Conservation (phyloP, 108 stramenopile species). For the Poteriospumella lacustris region DNA sequence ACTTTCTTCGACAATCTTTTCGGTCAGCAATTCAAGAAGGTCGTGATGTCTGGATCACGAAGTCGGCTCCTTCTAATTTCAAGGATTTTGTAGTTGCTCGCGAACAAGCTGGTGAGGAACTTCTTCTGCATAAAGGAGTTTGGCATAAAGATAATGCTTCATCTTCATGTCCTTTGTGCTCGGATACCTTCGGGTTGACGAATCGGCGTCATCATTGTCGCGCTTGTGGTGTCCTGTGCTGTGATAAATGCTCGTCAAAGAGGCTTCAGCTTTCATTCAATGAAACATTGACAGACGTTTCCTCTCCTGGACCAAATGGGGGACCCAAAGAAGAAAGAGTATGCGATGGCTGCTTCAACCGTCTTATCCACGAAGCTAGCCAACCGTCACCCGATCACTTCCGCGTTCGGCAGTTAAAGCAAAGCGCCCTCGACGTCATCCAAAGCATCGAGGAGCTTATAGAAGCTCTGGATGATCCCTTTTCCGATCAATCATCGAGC, state of each 20-base stretch:
- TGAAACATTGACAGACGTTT: neutral
- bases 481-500: too few species aligned
- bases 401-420: constrained; percentile 4
- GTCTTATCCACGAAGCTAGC: neutral
- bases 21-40: constrained; percentile 11
- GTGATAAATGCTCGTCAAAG: constrained; percentile 17
- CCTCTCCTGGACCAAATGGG: neutral
- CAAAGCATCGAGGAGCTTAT: constrained; percentile 16
- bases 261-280: neutral
- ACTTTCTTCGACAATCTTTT: constrained; percentile 14
- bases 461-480: constrained; percentile 12
- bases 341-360: constrained; percentile 29
- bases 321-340: constrained; percentile 10
- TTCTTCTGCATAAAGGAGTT: neutral
- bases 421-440: constrained; percentile 11
- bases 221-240: constrained; percentile 3
- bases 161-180: constrained; percentile 1
- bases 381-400: constrained; percentile 25
- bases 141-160: constrained; percentile 10
- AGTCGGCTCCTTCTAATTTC: neutral
- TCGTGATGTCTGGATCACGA: constrained; percentile 1
- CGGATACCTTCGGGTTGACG: constrained; percentile 10
- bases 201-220: constrained; percentile 24
- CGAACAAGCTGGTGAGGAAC: constrained; percentile 20
- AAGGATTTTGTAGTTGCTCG: neutral